Conservation (phyloP, 23 red algal genomes). For the Gracilaria domingensis region DNA sequence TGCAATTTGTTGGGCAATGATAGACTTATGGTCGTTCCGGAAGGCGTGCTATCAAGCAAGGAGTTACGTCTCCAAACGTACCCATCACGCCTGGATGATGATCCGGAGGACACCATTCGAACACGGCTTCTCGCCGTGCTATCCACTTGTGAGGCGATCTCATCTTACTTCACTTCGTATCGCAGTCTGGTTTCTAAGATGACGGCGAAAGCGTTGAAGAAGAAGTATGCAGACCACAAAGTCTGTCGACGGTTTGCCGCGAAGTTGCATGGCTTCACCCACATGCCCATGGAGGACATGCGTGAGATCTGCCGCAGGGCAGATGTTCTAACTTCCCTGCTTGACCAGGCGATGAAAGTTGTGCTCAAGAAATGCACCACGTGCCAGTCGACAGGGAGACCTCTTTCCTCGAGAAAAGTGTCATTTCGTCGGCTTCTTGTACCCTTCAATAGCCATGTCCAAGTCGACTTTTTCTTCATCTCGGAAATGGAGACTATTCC, state of each 20-base stretch:
- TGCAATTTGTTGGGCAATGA: not conserved
- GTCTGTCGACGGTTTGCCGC: constrained; percentile 1
- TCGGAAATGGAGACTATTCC: constrained; percentile 19
- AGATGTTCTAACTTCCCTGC: constrained; percentile 10
- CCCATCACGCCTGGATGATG: not conserved
- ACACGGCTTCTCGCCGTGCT: constrained; percentile 25
- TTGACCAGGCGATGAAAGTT: not conserved
- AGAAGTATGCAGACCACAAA: not conserved
- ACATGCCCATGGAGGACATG: constrained; percentile 49
- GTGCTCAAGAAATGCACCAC: constrained; percentile 8
- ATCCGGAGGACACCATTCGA: not conserved
- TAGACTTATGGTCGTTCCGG: not conserved
- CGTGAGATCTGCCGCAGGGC: constrained; percentile 8
- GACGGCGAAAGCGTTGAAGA: not conserved
- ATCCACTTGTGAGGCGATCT: not conserved
- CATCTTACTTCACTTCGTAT: constrained; percentile 9
- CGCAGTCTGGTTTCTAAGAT: not conserved
- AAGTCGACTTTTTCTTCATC: constrained; percentile 43
- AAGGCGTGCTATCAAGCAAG: not conserved
- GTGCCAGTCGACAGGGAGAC: constrained; percentile 14
- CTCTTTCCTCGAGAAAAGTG: constrained; percentile 3
- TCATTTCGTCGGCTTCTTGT: constrained; percentile 37
- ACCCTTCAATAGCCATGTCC: constrained; percentile 52
- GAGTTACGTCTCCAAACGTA: constrained; percentile 21
- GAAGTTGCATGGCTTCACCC: constrained; percentile 43